Percentiles rank a stretch among this genome's conserved stretches.
Conservation (phyloP, 495 filamentous ascomycete species). For the Aspergillus campestris region DNA sequence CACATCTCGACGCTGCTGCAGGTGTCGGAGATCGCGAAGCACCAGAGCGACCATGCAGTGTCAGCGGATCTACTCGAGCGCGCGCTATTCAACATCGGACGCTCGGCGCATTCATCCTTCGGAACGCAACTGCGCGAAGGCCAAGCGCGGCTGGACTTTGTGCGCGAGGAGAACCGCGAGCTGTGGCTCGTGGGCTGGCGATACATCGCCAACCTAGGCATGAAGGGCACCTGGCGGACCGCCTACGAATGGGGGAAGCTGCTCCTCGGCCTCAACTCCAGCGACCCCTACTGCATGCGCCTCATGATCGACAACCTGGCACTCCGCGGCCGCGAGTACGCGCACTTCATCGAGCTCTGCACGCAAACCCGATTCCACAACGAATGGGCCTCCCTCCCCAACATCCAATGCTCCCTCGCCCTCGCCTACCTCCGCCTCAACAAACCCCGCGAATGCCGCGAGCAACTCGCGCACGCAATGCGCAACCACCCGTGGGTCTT, state of each 20-base stretch:
- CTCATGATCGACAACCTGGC: slow-evolving; percentile 76
- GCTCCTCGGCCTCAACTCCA: slow-evolving; percentile 64
- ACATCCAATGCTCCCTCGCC: slow-evolving; percentile 63
- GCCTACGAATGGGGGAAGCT: slow-evolving; percentile 90
- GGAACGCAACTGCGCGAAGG: slow-evolving; percentile 65
- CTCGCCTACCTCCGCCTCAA: slow-evolving; percentile 65
- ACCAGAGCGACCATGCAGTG: slow-evolving; percentile 76
- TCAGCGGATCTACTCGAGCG: slow-evolving; percentile 85
- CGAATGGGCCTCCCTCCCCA: slow-evolving; percentile 43
- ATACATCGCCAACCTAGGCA: slow-evolving; percentile 72
- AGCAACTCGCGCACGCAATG: slow-evolving; percentile 57
- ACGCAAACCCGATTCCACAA: slow-evolving; percentile 47
- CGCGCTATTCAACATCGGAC: slow-evolving; percentile 86
- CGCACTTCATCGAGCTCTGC: slow-evolving; percentile 66
- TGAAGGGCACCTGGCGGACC: slow-evolving; percentile 90
- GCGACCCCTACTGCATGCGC: slow-evolving; percentile 74
- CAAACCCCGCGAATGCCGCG: slow-evolving; percentile 53
- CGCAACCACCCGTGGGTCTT: slow-evolving; percentile 74
- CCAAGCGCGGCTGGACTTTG: slow-evolving; percentile 69
- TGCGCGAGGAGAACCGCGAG: slow-evolving; percentile 76
- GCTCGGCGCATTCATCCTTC: slow-evolving; percentile 75
- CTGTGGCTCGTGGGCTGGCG: slow-evolving; percentile 86
- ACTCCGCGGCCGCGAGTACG: slow-evolving; percentile 66
- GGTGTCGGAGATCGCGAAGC: slow-evolving; percentile 83
- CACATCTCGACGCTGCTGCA: slow-evolving; percentile 90